Conservation (phyloP, 169 alveolate species). For the Plasmodium reichenowi region DNA sequence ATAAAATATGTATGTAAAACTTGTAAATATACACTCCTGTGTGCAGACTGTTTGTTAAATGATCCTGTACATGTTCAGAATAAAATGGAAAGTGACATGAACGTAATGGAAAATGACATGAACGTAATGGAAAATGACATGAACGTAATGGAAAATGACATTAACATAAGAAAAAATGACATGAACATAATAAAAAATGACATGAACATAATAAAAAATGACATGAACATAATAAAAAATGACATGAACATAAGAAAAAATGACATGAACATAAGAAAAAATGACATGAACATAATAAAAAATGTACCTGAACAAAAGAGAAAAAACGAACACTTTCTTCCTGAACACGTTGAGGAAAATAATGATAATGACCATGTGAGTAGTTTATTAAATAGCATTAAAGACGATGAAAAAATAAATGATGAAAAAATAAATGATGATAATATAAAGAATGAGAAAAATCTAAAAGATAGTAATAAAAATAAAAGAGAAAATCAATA, state of each 20-base stretch:
- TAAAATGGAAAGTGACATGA: not conserved
- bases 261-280: not conserved
- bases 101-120: not conserved
- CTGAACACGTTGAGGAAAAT: no score
- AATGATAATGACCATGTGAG: no score
- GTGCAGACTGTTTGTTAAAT: slow-evolving; percentile 63
- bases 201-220: not conserved
- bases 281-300: not conserved
- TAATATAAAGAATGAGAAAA: not conserved
- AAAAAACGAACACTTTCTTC: no score
- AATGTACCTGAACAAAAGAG: no score
- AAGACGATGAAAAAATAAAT: not conserved
- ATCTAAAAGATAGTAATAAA: not conserved
- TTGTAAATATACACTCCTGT: slow-evolving; percentile 33
- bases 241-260: not conserved
- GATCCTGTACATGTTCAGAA: slow-evolving; percentile 65
- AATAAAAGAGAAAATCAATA: not conserved
- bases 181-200: not conserved
- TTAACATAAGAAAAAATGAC: not conserved
- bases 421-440: not conserved
- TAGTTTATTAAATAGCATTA: no score
- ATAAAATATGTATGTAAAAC: slow-evolving; percentile 65
- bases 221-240: not conserved
- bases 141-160: not conserved
- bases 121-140: not conserved